A percentile compares a stretch with the other conserved stretches of the same genome.
phyloP scores from a whole-genome alignment of 225 moss, liverwort and hornwort genomes.

The Bryum argenteum region DNA sequence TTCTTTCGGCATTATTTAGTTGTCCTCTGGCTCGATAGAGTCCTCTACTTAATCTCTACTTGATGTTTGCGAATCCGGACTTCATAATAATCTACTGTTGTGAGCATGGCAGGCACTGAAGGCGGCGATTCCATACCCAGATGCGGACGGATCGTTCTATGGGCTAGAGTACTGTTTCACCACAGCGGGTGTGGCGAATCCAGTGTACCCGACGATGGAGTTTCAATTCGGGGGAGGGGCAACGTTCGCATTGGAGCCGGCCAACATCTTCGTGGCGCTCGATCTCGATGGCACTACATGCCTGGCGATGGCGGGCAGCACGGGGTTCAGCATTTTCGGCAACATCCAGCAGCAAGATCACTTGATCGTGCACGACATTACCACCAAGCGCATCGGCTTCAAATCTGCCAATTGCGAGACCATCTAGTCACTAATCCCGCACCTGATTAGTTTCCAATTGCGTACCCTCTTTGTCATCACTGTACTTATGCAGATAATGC shows the following conservation, averaged over 20 bases:
- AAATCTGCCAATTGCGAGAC: constrained; percentile 41
- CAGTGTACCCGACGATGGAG: constrained; percentile 54
- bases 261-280: constrained; percentile 58
- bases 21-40: no score
- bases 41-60: neutral
- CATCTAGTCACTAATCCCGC: constrained; percentile 14
- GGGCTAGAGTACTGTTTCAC: constrained; percentile 65
- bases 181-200: constrained; percentile 53
- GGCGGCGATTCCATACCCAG: constrained; percentile 49
- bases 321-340: constrained; percentile 70
- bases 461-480: neutral
- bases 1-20: neutral
- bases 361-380: constrained; percentile 58
- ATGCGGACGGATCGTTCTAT: constrained; percentile 48
- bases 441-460: neutral
- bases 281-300: constrained; percentile 64
- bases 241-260: constrained; percentile 37
- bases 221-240: constrained; percentile 52
- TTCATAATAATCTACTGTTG: no score
- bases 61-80: no score
- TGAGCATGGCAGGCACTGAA: constrained; percentile 39
- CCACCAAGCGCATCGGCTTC: constrained; percentile 62
- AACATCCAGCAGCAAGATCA: constrained; percentile 79
- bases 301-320: constrained; percentile 58
- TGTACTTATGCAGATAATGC: neutral